These are phyloP conservation scores for Allium fistulosum DNA, from an alignment of 106 monocot species.

Conservation along the genomic window DNA sequence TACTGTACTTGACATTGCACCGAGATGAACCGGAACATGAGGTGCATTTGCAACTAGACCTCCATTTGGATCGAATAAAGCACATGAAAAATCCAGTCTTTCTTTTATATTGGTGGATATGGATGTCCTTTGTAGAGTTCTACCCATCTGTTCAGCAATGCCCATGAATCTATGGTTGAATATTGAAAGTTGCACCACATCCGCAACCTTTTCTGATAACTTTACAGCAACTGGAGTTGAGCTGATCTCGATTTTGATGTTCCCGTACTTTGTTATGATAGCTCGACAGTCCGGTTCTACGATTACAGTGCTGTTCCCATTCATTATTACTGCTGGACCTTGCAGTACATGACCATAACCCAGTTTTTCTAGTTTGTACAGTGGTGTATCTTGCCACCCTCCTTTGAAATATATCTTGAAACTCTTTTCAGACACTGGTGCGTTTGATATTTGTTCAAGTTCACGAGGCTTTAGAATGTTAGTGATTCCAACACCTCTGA, in stretches of 20 bases:
- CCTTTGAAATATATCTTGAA: constrained; percentile 69
- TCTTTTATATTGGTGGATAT: constrained; percentile 98
- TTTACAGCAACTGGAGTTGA: constrained; percentile 22
- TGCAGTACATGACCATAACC: constrained; percentile 52
- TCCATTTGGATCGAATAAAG: constrained; percentile 87
- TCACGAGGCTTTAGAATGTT: constrained; percentile 70
- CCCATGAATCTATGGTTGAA: constrained; percentile 99
- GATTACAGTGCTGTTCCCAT: constrained; percentile 93
- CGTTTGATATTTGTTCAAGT: constrained; percentile 17
- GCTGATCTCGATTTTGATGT: constrained; percentile 63
- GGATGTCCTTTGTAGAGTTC: constrained; percentile 90
- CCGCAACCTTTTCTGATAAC: constrained; percentile 41
- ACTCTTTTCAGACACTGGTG: constrained; percentile 31
- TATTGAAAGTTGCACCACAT: constrained; percentile 92
- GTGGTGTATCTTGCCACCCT: constrained; percentile 75
- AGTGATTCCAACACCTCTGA: constrained; percentile 75
- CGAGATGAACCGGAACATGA: constrained; percentile 94
- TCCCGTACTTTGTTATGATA: constrained; percentile 79
- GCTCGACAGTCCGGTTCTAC: constrained; percentile 76
- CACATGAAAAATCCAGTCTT: constrained; percentile 92
- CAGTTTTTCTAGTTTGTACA: constrained; percentile 72
- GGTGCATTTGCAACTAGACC: constrained; percentile 99
- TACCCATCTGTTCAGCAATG: constrained; percentile 98
- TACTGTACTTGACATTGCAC: constrained; percentile 91
- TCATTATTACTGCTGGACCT: constrained; percentile 89